Conservation (phyloP, 345 rosid species). For the Corchorus capsularis region DNA sequence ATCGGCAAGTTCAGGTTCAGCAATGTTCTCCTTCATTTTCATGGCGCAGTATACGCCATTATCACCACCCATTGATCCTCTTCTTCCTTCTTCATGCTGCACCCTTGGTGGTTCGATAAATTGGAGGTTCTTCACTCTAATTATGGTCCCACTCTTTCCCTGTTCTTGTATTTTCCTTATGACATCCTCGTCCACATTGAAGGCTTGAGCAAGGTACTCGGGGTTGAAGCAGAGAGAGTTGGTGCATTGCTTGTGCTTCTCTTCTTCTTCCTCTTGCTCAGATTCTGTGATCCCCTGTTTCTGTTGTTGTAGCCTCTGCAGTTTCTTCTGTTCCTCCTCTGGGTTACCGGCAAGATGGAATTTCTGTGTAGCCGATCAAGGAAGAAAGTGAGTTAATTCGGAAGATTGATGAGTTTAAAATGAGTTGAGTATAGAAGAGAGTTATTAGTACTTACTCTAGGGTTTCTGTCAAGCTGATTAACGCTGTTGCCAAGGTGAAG, state of each 20-base stretch:
- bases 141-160: slow-evolving; percentile 60
- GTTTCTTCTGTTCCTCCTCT: slow-evolving; percentile 34
- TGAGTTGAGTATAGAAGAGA: neutral
- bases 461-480: slow-evolving; percentile 72
- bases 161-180: slow-evolving; percentile 50
- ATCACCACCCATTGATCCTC: neutral
- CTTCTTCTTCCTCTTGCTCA: neutral
- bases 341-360: slow-evolving; percentile 79
- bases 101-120: slow-evolving; percentile 47
- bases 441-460: slow-evolving; percentile 47
- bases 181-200: slow-evolving; percentile 46
- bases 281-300: slow-evolving; percentile 19
- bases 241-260: slow-evolving; percentile 33
- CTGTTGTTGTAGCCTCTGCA: slow-evolving; percentile 6
- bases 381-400: neutral
- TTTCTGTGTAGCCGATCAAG: slow-evolving; percentile 32
- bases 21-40: slow-evolving; percentile 64
- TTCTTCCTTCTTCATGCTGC: slow-evolving; percentile 33
- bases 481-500: slow-evolving; percentile 35
- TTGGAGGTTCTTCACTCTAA: slow-evolving; percentile 54
- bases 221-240: slow-evolving; percentile 56
- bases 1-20: slow-evolving; percentile 59
- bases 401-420: neutral
- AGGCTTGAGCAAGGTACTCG: slow-evolving; percentile 51
- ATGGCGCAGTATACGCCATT: slow-evolving; percentile 77